These are phyloP conservation scores for Cryptosporidium felis DNA, from an alignment of 169 alveolate species.

Conservation along the genomic window DNA sequence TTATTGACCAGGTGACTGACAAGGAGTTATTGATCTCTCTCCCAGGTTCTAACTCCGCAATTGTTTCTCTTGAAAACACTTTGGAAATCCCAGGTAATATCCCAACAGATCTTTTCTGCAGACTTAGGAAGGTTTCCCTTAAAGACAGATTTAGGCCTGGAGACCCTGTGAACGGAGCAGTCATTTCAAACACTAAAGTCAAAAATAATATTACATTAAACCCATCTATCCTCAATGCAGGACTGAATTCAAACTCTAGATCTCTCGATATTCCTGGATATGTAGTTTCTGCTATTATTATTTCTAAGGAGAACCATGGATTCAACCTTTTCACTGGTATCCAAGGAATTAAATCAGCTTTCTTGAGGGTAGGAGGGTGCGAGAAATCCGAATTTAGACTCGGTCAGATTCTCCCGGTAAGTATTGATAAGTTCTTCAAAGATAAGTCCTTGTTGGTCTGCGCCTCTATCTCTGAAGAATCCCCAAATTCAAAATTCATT, in stretches of 20 bases:
- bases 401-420: slow-evolving; percentile 36
- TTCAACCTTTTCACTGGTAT: slow-evolving; percentile 5
- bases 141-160: slow-evolving; percentile 18
- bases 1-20: slow-evolving; percentile 47
- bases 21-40: slow-evolving; percentile 33
- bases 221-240: slow-evolving; percentile 66
- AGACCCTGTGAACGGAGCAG: slow-evolving; percentile 25
- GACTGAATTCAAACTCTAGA: slow-evolving; percentile 31
- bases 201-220: slow-evolving; percentile 19
- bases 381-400: neutral
- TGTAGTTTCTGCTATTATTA: slow-evolving; percentile 23
- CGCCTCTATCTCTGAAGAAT: neutral
- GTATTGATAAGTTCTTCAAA: neutral
- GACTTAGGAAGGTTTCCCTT: neutral
- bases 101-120: neutral
- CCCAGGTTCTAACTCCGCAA: slow-evolving; percentile 48
- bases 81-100: neutral
- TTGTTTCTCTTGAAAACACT: slow-evolving; percentile 25
- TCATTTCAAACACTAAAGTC: slow-evolving; percentile 23
- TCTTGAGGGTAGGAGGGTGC: slow-evolving; percentile 10
- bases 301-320: slow-evolving; percentile 54
- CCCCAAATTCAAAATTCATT: neutral
- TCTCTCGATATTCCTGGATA: slow-evolving; percentile 17
- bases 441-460: slow-evolving; percentile 25
- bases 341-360: slow-evolving; percentile 16